A percentile compares a stretch with the other conserved stretches of the same genome.
These are phyloP conservation scores for Globisporangium spiculum DNA, from an alignment of 352 stramenopile species.

Conservation along the genomic window DNA sequence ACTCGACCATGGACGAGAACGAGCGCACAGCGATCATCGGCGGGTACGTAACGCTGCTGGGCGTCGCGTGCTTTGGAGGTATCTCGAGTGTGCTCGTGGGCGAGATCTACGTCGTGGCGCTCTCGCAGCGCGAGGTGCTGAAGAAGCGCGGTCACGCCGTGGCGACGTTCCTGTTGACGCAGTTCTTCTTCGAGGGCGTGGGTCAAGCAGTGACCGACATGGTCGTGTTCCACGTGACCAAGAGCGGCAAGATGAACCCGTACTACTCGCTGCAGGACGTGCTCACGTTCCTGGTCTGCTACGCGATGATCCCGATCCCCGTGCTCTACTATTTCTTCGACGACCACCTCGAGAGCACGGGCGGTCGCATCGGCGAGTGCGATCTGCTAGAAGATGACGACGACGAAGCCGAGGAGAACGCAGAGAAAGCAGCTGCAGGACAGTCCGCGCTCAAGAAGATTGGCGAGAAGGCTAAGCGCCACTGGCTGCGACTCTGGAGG, in stretches of 20 bases:
- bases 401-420: slow-evolving; percentile 18
- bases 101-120: slow-evolving; percentile 42
- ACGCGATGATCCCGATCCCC: slow-evolving; percentile 36
- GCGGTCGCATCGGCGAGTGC: slow-evolving; percentile 24
- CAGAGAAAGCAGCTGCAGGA: slow-evolving; percentile 14
- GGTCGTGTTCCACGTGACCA: slow-evolving; percentile 28
- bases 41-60: slow-evolving; percentile 34
- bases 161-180: slow-evolving; percentile 29
- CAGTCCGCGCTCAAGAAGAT: slow-evolving; percentile 20
- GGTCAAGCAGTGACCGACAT: slow-evolving; percentile 31
- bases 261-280: slow-evolving; percentile 29
- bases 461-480: slow-evolving; percentile 22
- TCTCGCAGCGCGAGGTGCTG: slow-evolving; percentile 32
- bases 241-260: slow-evolving; percentile 13
- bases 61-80: slow-evolving; percentile 39
- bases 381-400: slow-evolving; percentile 24
- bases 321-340: slow-evolving; percentile 35
- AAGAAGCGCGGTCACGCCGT: slow-evolving; percentile 30
- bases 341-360: slow-evolving; percentile 30
- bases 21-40: slow-evolving; percentile 25
- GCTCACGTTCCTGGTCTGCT: slow-evolving; percentile 36
- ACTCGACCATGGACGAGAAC: slow-evolving; percentile 18
- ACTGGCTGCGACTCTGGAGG: slow-evolving; percentile 34
- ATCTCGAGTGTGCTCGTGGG: slow-evolving; percentile 39
- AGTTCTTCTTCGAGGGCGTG: slow-evolving; percentile 34